phyloP scores from a whole-genome alignment of 352 stramenopile genomes.

The Phytopythium mirpurense region DNA sequence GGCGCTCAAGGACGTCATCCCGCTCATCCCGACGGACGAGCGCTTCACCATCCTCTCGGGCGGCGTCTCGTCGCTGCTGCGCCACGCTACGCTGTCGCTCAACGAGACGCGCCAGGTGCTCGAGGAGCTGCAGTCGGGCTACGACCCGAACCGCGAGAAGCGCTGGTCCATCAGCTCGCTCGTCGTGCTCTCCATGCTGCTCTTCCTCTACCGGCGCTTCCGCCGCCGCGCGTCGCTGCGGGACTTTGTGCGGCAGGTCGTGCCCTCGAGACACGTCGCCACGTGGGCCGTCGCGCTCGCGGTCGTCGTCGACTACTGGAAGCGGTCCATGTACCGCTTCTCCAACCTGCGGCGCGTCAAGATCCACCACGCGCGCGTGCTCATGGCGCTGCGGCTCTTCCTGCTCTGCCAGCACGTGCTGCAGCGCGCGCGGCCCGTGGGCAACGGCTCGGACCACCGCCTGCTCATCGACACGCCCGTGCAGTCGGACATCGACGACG shows the following conservation, averaged over 20 bases:
- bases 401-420: slow-evolving; percentile 81
- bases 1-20: slow-evolving; percentile 86
- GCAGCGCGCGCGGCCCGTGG: slow-evolving; percentile 64
- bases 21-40: slow-evolving; percentile 76
- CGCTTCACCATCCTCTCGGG: slow-evolving; percentile 79
- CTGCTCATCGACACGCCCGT: slow-evolving; percentile 81
- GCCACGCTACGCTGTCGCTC: slow-evolving; percentile 78
- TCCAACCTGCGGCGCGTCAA: slow-evolving; percentile 83
- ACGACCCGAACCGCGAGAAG: slow-evolving; percentile 80
- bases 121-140: slow-evolving; percentile 74
- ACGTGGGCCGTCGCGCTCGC: slow-evolving; percentile 54
- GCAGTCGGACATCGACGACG: slow-evolving; percentile 84
- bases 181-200: slow-evolving; percentile 33
- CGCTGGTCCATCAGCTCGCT: slow-evolving; percentile 81
- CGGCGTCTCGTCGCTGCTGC: slow-evolving; percentile 69
- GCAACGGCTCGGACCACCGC: slow-evolving; percentile 64
- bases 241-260: slow-evolving; percentile 57
- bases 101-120: slow-evolving; percentile 77
- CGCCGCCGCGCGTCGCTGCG: slow-evolving; percentile 59
- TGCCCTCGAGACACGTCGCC: slow-evolving; percentile 56
- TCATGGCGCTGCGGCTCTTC: slow-evolving; percentile 82
- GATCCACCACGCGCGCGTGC: slow-evolving; percentile 74
- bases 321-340: slow-evolving; percentile 74
- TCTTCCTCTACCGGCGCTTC: slow-evolving; percentile 76
- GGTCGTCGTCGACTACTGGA: slow-evolving; percentile 65